Conservation (phyloP, 345 rosid species). For the Microthlaspi erraticum region DNA sequence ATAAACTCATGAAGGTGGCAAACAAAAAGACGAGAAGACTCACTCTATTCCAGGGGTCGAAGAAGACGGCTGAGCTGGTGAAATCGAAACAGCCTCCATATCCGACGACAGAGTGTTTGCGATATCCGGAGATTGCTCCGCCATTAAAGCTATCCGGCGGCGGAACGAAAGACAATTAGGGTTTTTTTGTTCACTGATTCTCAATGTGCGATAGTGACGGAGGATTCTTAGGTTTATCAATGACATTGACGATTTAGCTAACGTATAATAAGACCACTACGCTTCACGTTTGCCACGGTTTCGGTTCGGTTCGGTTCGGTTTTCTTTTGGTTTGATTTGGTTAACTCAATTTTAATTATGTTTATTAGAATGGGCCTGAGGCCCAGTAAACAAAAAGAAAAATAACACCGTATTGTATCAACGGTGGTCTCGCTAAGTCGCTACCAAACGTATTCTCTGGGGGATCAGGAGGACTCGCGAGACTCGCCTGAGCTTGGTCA, state of each 20-base stretch:
- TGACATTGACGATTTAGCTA: constrained; percentile 5
- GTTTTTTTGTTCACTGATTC: not conserved
- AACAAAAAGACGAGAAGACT: constrained; percentile 10
- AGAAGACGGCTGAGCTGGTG: constrained; percentile 18
- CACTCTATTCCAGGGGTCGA: constrained; percentile 40
- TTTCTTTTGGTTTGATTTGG: constrained; percentile 6
- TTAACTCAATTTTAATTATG: not conserved
- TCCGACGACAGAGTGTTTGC: not conserved
- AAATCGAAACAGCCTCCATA: constrained; percentile 13
- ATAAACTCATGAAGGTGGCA: not conserved
- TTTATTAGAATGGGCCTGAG: constrained; percentile 40
- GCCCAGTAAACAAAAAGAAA: constrained; percentile 6
- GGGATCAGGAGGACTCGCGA: constrained; percentile 27
- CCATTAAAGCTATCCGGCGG: constrained; percentile 29
- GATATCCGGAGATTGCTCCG: constrained; percentile 14
- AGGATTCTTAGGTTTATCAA: not conserved
- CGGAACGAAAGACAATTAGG: not conserved
- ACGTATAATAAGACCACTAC: not conserved
- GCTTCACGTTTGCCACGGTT: constrained; percentile 23
- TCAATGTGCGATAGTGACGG: not conserved
- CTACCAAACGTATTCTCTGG: constrained; percentile 28
- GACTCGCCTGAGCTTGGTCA: constrained; percentile 33
- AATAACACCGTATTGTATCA: not conserved
- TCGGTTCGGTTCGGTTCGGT: constrained; percentile 7
- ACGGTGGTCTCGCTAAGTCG: constrained; percentile 21